Conservation (phyloP, 2,329 filamentous ascomycete species). For the Tolypocladium nubicola region DNA sequence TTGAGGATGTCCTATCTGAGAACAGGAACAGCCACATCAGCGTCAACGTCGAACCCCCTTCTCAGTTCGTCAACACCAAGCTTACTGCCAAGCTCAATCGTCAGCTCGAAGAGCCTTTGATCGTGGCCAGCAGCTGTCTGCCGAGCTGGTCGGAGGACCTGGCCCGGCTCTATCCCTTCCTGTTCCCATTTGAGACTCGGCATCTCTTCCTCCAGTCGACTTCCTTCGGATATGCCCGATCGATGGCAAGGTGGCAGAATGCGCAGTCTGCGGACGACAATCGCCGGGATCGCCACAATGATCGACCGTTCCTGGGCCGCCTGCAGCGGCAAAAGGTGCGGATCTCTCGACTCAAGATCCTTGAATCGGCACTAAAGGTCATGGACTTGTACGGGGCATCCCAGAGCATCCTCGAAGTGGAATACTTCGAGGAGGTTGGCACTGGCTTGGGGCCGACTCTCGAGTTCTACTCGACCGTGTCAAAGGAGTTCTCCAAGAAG, state of each 20-base stretch:
- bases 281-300: constrained; percentile 75
- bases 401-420: constrained; percentile 89
- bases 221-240: constrained; percentile 93
- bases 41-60: constrained; percentile 70
- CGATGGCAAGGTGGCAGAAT: constrained; percentile 96
- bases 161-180: constrained; percentile 85
- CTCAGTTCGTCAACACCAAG: constrained; percentile 97
- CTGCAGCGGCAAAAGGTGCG: constrained; percentile 96
- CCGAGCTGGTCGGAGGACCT: constrained; percentile 95
- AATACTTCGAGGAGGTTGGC: constrained; percentile 97
- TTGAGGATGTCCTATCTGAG: constrained; percentile 80
- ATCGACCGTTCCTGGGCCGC: constrained; percentile 81
- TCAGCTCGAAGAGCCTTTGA: constrained; percentile 89
- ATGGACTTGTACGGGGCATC: constrained; percentile 99
- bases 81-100: constrained; percentile 95
- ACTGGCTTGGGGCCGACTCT: constrained; percentile 91
- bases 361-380: constrained; percentile 94
- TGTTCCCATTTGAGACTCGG: constrained; percentile 95
- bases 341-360: constrained; percentile 85
- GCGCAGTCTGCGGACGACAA: constrained; percentile 73
- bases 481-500: constrained; percentile 94
- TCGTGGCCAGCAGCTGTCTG: constrained; percentile 93
- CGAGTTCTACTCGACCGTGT: constrained; percentile 96
- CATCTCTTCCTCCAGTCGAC: constrained; percentile 97
- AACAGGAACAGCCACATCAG: constrained; percentile 56